Percentiles rank a stretch among this genome's conserved stretches.
These are phyloP conservation scores for Hyaloscypha finlandica DNA, from an alignment of 495 filamentous ascomycete species.

Conservation along the genomic window DNA sequence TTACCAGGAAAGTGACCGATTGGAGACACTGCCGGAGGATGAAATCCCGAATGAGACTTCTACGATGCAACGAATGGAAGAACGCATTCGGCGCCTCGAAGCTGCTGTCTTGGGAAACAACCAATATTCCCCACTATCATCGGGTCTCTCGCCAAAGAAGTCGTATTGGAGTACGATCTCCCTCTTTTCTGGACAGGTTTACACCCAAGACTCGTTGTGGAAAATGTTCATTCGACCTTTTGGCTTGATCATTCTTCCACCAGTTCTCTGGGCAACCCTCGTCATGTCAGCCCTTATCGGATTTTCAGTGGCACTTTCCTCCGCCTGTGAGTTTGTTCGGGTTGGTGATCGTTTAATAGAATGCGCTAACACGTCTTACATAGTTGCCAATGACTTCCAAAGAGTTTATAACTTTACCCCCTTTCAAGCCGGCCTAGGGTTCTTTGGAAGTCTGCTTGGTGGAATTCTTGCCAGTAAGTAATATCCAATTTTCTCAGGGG, in stretches of 20 bases:
- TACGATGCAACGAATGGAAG: conserved; percentile 18
- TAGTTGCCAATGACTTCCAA: conserved; percentile 45
- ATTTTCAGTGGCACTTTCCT: conserved; percentile 14
- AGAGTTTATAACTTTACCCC: conserved; percentile 46
- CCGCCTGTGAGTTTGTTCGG: conserved; percentile 24
- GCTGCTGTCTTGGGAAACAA: conserved; percentile 8
- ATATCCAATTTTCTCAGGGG: neutral
- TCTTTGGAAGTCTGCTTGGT: conserved; percentile 48
- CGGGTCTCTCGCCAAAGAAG: neutral
- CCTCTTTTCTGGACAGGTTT: conserved; percentile 25
- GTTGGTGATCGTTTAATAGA: neutral
- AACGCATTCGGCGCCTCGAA: conserved; percentile 20
- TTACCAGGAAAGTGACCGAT: neutral
- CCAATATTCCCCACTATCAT: conserved; percentile 7
- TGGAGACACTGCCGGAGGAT: neutral
- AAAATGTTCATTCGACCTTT: conserved; percentile 50
- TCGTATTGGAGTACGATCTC: conserved; percentile 14
- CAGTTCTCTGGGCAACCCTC: conserved; percentile 53
- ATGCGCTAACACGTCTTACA: neutral
- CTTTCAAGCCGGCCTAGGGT: conserved; percentile 52
- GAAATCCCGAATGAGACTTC: neutral
- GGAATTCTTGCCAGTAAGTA: conserved; percentile 42
- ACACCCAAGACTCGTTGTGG: conserved; percentile 47
- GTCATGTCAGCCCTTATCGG: conserved; percentile 33
- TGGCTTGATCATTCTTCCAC: conserved; percentile 46